These are phyloP conservation scores for Mollisia scopiformis DNA, from an alignment of 2,329 filamentous ascomycete species.

Conservation along the genomic window DNA sequence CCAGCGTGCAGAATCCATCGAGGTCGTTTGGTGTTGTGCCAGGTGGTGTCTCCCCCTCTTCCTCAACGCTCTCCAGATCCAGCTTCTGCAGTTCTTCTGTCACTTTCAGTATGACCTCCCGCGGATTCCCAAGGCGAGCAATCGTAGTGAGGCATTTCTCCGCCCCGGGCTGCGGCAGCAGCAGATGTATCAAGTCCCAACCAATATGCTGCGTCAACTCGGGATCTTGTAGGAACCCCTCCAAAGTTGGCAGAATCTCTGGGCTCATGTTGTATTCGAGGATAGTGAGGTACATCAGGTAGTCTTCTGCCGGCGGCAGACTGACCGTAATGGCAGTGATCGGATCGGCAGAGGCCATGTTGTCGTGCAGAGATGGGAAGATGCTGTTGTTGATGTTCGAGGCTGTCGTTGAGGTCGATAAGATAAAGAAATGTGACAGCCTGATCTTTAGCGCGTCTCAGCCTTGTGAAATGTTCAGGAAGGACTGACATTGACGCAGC, in stretches of 20 bases:
- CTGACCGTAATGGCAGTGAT: conserved; percentile 34
- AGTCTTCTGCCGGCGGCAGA: conserved; percentile 59
- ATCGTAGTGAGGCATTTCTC: conserved; percentile 74
- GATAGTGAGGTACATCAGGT: conserved; percentile 78
- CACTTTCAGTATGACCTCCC: conserved; percentile 81
- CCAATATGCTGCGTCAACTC: conserved; percentile 76
- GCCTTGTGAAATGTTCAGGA: background rate
- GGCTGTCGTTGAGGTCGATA: background rate
- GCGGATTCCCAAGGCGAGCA: conserved; percentile 76
- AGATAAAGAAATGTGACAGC: background rate
- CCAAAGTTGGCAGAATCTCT: conserved; percentile 67
- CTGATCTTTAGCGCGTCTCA: background rate
- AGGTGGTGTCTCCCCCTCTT: conserved; percentile 15
- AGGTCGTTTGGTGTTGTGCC: conserved; percentile 10
- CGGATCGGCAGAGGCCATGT: conserved; percentile 28
- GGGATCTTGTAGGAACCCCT: conserved; percentile 69
- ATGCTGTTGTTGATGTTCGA: background rate
- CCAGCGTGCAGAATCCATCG: conserved; percentile 67
- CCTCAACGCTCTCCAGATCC: conserved; percentile 33
- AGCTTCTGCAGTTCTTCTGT: conserved; percentile 66
- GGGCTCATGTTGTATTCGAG: conserved; percentile 73
- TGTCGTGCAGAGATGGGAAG: conserved; percentile 6
- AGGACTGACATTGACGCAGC: no score
- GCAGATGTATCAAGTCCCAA: conserved; percentile 80
- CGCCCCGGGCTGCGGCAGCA: conserved; percentile 69